Base-by-base conservation (phyloP, 345 rosid species). In the Salix brachista region DNA sequence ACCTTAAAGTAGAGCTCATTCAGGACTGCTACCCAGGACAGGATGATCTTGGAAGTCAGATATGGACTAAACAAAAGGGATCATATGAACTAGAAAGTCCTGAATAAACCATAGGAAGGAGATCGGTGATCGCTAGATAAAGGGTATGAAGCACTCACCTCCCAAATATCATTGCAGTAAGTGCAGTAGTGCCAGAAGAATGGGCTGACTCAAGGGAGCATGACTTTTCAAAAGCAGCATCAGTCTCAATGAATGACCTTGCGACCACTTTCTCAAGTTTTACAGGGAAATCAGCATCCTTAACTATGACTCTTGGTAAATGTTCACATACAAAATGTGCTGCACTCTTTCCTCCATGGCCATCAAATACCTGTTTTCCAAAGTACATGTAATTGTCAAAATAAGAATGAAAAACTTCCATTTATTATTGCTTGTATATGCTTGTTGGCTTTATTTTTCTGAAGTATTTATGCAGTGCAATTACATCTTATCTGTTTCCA, bases 141-240 rank as follows among this genome's bases (percentile, higher is more conserved):
- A 26, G 32, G 60, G 79, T 46, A 65, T 18, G 67, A 18, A 73
- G 60, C 68, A 25, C 78, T 81, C 83, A 89, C 88, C 93, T 87
- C 75, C 99, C 99, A 72, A 90, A 88, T 56, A 93, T 84, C 84
- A 95, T 82, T 65, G 97, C 97, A 8, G 97, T 88, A 64, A 95
- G 89, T 2, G 93, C 97, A 17, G 97, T 95, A 18, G 97, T 90
- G 44, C 99, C 99, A 56, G 97, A 95, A 36, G 93, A 87, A 25
- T 82, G 82, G 72, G 80, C 62, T 41, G 88, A 84, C 75, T 83
- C 82, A 14, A 77, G 79, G n/a, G 87, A 77, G 83, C 92, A 90
- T 58, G 88, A 75, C 82, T 88, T 72, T 17, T 85, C 88, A 79
- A 88, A 82, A 61, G 95, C 98, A 39, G 81, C 83, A 85, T 94